Conservation (phyloP, 345 rosid genomes). For the Rhodamnia rubescens region DNA sequence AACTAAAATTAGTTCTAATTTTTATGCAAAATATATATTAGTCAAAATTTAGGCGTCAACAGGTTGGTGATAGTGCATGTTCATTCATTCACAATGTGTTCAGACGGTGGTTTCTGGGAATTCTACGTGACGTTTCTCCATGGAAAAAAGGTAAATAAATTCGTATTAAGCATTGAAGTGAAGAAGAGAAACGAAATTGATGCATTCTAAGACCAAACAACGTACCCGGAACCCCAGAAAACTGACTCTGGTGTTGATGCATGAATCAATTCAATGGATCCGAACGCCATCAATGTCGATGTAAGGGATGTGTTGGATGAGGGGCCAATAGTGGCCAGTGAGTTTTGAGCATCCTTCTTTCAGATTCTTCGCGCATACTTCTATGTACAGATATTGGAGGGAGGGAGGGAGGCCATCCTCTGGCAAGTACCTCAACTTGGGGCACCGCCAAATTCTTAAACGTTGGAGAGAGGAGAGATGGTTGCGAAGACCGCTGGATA, state of each 20-base stretch:
- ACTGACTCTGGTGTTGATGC: too few species aligned
- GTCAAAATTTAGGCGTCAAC: too few species aligned
- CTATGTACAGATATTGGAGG: fast-evolving
- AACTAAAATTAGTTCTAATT: too few species aligned
- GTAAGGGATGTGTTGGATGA: background rate
- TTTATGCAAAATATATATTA: too few species aligned
- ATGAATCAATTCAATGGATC: background rate
- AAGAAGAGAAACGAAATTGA: background rate
- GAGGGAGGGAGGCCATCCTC: background rate
- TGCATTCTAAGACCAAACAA: background rate
- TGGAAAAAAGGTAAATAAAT: too few species aligned
- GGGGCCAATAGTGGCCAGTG: background rate
- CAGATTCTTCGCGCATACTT: fast-evolving
- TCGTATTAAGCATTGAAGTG: too few species aligned
- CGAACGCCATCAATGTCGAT: fast-evolving
- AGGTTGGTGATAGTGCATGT: too few species aligned
- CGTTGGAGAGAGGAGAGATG: background rate
- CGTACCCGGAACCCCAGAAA: too few species aligned
- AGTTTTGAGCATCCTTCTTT: background rate
- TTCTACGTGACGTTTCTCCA: too few species aligned
- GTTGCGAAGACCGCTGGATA: background rate
- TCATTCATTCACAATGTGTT: too few species aligned
- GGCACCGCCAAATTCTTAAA: fast-evolving
- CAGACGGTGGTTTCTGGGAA: too few species aligned
- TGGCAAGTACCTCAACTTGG: background rate